Evolutionary conservation across 768 basidiomycete species (phyloP).

Genomic region (Rhizopogon vinicolor): DNA sequence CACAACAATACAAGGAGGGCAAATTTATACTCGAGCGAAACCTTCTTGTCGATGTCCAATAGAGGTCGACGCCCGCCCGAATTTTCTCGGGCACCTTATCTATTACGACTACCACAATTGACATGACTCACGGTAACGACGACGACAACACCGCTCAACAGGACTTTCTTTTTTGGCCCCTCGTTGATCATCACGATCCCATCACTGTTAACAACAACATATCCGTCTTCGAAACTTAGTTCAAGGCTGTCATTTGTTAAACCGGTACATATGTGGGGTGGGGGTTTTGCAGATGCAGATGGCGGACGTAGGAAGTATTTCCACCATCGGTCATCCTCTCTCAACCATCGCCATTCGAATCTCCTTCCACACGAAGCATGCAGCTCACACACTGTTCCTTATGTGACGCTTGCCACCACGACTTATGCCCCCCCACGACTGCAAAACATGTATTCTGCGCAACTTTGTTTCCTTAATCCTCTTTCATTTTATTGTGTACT

Average conservation of each 20-base stretch:
- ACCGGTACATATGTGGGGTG: conserved; percentile 11
- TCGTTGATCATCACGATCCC: conserved; percentile 12
- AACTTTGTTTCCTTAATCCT: background rate
- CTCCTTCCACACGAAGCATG: conserved; percentile 1
- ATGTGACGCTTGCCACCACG: background rate
- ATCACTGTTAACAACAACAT: conserved; percentile 13
- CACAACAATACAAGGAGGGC: conserved; percentile 98
- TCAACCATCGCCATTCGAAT: conserved; percentile 3
- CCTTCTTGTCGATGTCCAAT: conserved; percentile 84
- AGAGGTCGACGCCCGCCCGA: conserved; percentile 18
- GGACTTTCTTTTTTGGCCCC: conserved; percentile 4
- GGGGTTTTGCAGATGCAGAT: background rate
- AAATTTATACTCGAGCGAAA: conserved; percentile 97
- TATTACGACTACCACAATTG: conserved; percentile 8
- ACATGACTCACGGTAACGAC: conserved; percentile 8
- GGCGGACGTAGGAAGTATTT: conserved; percentile 7
- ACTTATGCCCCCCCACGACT: background rate
- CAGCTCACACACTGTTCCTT: background rate
- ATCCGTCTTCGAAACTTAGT: conserved; percentile 2
- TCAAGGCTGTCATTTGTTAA: conserved; percentile 15
- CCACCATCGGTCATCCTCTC: background rate
- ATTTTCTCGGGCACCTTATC: conserved; percentile 3
- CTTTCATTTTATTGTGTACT: background rate
- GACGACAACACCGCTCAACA: conserved; percentile 7
- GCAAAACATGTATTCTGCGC: background rate